phyloP scores from a whole-genome alignment of 306 rosid species.

The Bauhinia variegata region DNA sequence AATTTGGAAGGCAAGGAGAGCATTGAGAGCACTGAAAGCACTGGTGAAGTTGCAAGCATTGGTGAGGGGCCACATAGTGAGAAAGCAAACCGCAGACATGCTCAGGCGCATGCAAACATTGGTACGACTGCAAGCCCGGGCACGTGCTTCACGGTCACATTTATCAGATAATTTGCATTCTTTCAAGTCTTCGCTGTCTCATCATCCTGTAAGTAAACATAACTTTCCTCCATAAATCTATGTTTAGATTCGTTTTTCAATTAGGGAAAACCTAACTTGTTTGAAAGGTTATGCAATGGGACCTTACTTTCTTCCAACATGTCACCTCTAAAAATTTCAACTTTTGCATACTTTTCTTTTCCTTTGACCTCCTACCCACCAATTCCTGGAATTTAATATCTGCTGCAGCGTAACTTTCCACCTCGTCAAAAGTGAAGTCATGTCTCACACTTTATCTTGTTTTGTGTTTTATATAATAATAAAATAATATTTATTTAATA shows the following conservation, averaged over 20 bases:
- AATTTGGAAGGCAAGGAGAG: slow-evolving; percentile 82
- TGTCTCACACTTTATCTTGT: slow-evolving; percentile 25
- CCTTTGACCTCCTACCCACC: no score
- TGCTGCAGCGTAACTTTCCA: slow-evolving; percentile 22
- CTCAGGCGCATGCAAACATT: slow-evolving; percentile 90
- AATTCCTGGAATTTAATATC: no score
- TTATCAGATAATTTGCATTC: slow-evolving; percentile 56
- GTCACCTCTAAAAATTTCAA: slow-evolving; percentile 6
- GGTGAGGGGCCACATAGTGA: slow-evolving; percentile 90
- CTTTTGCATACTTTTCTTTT: no score
- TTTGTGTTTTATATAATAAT: slow-evolving; percentile 6
- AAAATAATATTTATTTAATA: no score
- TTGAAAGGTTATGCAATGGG: no score
- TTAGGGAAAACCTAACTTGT: no score
- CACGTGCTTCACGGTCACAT: slow-evolving; percentile 67
- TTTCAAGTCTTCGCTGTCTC: slow-evolving; percentile 54
- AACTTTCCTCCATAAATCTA: neutral
- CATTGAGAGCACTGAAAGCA: slow-evolving; percentile 86
- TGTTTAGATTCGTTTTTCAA: no score
- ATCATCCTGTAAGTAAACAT: slow-evolving; percentile 56
- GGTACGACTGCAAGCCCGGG: slow-evolving; percentile 79
- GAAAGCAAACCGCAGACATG: slow-evolving; percentile 92
- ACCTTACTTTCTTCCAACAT: slow-evolving; percentile 31
- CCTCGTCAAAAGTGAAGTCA: neutral
- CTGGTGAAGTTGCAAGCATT: slow-evolving; percentile 92